Percentiles rank a stretch among this genome's conserved stretches.
Evolutionary conservation across 192 early-diverging fungal species (phyloP).

Genomic region (Coemansia sp.): DNA sequence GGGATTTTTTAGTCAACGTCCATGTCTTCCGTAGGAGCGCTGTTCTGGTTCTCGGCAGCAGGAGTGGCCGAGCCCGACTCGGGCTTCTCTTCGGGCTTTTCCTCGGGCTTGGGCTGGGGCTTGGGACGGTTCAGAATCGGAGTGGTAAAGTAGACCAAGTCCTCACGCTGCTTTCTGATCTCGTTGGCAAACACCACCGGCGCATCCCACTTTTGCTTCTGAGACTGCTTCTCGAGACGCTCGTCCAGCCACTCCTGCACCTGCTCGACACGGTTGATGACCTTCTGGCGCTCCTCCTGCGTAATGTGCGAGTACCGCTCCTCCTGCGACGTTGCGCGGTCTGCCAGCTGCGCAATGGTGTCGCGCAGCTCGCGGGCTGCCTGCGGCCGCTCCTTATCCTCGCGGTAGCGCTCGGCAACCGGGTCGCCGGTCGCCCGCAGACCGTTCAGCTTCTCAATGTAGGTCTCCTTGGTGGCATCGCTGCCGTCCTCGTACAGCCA

Average conservation of each 20-base stretch:
- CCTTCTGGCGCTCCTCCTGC: slow-evolving; percentile 77
- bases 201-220: slow-evolving; percentile 69
- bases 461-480: slow-evolving; percentile 86
- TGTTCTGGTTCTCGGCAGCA: slow-evolving; percentile 43
- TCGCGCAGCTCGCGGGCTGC: slow-evolving; percentile 84
- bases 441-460: slow-evolving; percentile 72
- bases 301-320: slow-evolving; percentile 87
- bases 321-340: slow-evolving; percentile 71
- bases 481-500: slow-evolving; percentile 99
- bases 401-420: slow-evolving; percentile 73
- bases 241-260: slow-evolving; percentile 88
- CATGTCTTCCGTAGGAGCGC: slow-evolving; percentile 57
- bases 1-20: slow-evolving; percentile 63
- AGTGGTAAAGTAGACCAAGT: slow-evolving; percentile 65
- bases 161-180: slow-evolving; percentile 73
- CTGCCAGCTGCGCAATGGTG: slow-evolving; percentile 66
- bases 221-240: slow-evolving; percentile 70
- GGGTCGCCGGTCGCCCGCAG: slow-evolving; percentile 84
- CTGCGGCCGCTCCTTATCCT: slow-evolving; percentile 79
- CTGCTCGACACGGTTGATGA: slow-evolving; percentile 70
- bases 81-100: slow-evolving; percentile 30
- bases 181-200: slow-evolving; percentile 68
- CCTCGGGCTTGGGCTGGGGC: slow-evolving; percentile 68
- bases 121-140: slow-evolving; percentile 90
- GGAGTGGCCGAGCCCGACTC: slow-evolving; percentile 6